phyloP scores from a whole-genome alignment of 2,329 filamentous ascomycete genomes.

The Volutella citrinella region DNA sequence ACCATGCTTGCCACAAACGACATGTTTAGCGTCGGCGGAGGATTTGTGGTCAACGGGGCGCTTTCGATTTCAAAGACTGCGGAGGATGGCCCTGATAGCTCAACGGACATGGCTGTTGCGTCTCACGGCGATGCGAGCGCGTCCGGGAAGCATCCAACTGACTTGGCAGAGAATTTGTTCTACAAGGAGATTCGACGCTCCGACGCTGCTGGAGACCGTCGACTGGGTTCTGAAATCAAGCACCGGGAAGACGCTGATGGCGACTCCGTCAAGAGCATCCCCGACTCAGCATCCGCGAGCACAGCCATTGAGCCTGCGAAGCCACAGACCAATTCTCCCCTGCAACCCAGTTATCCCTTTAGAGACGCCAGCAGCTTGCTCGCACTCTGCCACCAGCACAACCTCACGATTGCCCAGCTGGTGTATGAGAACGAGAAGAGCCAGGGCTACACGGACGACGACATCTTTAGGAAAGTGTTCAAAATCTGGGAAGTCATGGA shows the following conservation, averaged over 20 bases:
- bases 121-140: constrained; percentile 18
- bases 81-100: neutral
- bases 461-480: constrained; percentile 45
- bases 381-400: constrained; percentile 46
- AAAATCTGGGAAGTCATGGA: constrained; percentile 53
- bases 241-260: constrained; percentile 23
- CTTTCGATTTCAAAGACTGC: constrained; percentile 39
- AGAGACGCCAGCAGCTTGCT: constrained; percentile 44
- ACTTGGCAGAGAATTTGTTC: constrained; percentile 49
- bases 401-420: constrained; percentile 49
- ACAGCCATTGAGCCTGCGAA: constrained; percentile 15
- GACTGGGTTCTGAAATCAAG: constrained; percentile 42
- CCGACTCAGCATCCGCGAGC: constrained; percentile 9
- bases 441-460: constrained; percentile 46
- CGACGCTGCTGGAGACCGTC: constrained; percentile 44
- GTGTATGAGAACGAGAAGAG: constrained; percentile 53
- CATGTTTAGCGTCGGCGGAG: constrained; percentile 50
- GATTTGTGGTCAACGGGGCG: constrained; percentile 50
- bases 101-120: neutral
- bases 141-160: constrained; percentile 37
- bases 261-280: constrained; percentile 5
- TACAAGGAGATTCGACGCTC: constrained; percentile 48
- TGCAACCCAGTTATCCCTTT: constrained; percentile 45
- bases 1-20: constrained; percentile 47
- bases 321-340: constrained; percentile 14